Conservation (phyloP, 768 basidiomycete genomes). For the Dentipellis fragilis region DNA sequence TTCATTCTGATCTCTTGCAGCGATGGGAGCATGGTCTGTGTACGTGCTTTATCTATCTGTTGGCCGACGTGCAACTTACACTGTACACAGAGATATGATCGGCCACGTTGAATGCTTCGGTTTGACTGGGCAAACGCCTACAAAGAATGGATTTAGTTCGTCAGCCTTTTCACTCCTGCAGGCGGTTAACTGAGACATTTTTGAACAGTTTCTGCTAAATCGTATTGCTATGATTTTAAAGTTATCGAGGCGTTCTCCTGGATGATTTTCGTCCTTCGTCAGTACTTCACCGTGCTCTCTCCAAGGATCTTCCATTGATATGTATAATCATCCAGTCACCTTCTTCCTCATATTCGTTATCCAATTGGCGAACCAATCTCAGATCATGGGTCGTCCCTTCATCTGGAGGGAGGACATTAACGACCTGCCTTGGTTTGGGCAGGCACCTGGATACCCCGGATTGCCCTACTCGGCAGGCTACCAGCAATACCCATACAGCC, state of each 20-base stretch:
- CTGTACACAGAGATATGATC: conserved; percentile 5
- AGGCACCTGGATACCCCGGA: conserved; percentile 12
- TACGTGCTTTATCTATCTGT: background rate
- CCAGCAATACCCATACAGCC: conserved; percentile 2
- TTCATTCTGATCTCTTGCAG: background rate
- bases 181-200: background rate
- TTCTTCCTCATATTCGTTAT: conserved; percentile 11
- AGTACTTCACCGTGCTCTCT: background rate
- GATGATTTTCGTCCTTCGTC: conserved; percentile 5
- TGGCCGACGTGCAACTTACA: background rate
- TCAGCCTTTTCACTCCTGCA: background rate
- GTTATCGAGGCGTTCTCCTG: conserved; percentile 14
- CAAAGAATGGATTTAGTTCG: conserved; percentile 12
- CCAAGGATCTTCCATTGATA: background rate
- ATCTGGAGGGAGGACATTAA: conserved; percentile 13
- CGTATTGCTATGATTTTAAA: conserved; percentile 14
- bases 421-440: conserved; percentile 13
- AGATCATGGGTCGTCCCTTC: conserved; percentile 8
- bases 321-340: conserved; percentile 1
- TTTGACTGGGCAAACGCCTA: conserved; percentile 4
- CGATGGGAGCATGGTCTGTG: conserved; percentile 13
- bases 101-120: conserved; percentile 10
- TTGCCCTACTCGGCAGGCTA: background rate
- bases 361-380: conserved; percentile 6
- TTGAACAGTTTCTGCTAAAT: conserved; percentile 10